Conservation (phyloP, 2,329 filamentous ascomycete species). For the Nigrospora sphaerica region DNA sequence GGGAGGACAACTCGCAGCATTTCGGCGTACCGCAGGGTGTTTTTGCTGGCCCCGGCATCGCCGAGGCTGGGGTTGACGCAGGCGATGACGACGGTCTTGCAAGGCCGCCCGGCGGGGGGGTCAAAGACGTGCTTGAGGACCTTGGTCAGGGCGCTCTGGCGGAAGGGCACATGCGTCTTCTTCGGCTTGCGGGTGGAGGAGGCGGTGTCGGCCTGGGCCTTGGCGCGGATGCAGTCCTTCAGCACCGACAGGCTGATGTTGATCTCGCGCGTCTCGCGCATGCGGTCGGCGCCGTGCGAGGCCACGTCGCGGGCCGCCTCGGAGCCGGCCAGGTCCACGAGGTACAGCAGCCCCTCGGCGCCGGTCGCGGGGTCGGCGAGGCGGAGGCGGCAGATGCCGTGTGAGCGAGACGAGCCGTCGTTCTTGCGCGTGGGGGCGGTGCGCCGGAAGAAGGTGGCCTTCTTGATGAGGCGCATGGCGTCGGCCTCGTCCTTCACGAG, state of each 20-base stretch:
- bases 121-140: constrained; percentile 43
- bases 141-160: constrained; percentile 38
- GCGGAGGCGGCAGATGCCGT: constrained; percentile 39
- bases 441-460: constrained; percentile 29
- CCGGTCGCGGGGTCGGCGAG: constrained; percentile 23
- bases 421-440: constrained; percentile 38
- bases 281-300: constrained; percentile 31
- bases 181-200: constrained; percentile 11
- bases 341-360: constrained; percentile 32
- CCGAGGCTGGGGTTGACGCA: constrained; percentile 39
- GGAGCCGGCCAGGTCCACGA: constrained; percentile 39
- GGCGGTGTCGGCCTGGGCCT: constrained; percentile 26
- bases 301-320: constrained; percentile 37
- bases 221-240: constrained; percentile 45
- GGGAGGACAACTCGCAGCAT: constrained; percentile 33
- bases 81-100: constrained; percentile 37
- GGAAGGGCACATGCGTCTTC: constrained; percentile 34
- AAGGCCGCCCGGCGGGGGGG: constrained; percentile 26
- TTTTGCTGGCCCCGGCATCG: constrained; percentile 36
- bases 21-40: constrained; percentile 41
- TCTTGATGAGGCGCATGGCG: constrained; percentile 25
- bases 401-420: constrained; percentile 39
- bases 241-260: constrained; percentile 40
- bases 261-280: constrained; percentile 39
- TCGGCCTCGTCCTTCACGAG: constrained; percentile 18